These are phyloP conservation scores for Fusarium sp. DNA, from an alignment of 2,329 filamentous ascomycete species.

Conservation along the genomic window DNA sequence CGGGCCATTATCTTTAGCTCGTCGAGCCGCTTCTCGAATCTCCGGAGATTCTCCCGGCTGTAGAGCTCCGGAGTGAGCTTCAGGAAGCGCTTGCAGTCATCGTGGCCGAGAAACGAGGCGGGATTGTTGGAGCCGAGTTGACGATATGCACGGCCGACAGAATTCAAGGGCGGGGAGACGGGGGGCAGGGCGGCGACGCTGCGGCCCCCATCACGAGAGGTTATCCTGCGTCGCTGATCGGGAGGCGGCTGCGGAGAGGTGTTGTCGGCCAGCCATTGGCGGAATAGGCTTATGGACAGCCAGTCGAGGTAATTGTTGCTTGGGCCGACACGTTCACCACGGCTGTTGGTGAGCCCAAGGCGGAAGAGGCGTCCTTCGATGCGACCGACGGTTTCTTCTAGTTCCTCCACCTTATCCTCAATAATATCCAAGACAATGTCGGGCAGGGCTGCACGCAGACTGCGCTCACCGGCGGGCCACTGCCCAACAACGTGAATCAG, in stretches of 20 bases:
- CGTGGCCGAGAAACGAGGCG: slow-evolving; percentile 79
- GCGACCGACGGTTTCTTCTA: slow-evolving; percentile 83
- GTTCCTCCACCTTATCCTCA: slow-evolving; percentile 93
- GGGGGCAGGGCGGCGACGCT: slow-evolving; percentile 54
- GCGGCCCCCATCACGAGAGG: slow-evolving; percentile 48
- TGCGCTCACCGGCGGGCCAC: slow-evolving; percentile 85
- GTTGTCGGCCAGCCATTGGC: slow-evolving; percentile 93
- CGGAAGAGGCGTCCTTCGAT: slow-evolving; percentile 87
- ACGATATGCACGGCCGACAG: slow-evolving; percentile 80
- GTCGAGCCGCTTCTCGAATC: slow-evolving; percentile 88
- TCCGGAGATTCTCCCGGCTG: slow-evolving; percentile 83
- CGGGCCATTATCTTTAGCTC: slow-evolving; percentile 88
- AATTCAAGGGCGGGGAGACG: slow-evolving; percentile 63
- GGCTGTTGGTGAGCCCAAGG: slow-evolving; percentile 79
- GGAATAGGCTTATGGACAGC: slow-evolving; percentile 87
- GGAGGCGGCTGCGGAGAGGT: slow-evolving; percentile 72
- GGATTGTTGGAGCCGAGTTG: slow-evolving; percentile 73
- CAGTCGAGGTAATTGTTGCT: slow-evolving; percentile 87
- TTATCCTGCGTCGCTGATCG: slow-evolving; percentile 46
- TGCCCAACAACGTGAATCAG: slow-evolving; percentile 94
- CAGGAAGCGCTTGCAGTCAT: slow-evolving; percentile 91
- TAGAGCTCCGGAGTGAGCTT: slow-evolving; percentile 87
- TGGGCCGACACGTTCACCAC: slow-evolving; percentile 86
- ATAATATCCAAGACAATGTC: slow-evolving; percentile 86
- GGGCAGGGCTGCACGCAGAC: slow-evolving; percentile 79